phyloP scores from a whole-genome alignment of 1,284 basidiomycete genomes.

The Mycena citricolor region DNA sequence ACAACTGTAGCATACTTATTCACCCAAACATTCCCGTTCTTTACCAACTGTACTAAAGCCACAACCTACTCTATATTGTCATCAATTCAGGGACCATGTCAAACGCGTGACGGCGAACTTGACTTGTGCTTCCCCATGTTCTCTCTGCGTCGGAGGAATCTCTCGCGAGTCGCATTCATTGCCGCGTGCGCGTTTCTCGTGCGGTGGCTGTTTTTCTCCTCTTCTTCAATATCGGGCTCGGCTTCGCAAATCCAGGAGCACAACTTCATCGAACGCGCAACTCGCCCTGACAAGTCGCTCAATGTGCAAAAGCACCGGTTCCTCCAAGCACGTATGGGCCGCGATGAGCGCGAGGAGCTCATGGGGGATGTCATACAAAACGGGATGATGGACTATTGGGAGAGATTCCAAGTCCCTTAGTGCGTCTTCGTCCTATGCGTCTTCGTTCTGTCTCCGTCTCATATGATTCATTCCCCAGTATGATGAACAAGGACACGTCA shows the following conservation, averaged over 20 bases:
- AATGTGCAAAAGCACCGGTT: slow-evolving; percentile 88
- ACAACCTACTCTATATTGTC: too few relatives aligned
- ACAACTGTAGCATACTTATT: too few relatives aligned
- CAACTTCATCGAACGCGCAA: slow-evolving; percentile 84
- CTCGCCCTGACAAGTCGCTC: slow-evolving; percentile 77
- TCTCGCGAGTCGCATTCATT: slow-evolving; percentile 39
- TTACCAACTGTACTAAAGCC: too few relatives aligned
- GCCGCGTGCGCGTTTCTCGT: slow-evolving; percentile 34
- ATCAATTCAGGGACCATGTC: too few relatives aligned
- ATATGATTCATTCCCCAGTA: slow-evolving; percentile 44
- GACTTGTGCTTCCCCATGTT: too few relatives aligned
- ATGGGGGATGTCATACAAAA: slow-evolving; percentile 73
- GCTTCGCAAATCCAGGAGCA: slow-evolving; percentile 67
- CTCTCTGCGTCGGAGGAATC: slow-evolving; percentile 39
- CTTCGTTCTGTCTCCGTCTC: slow-evolving; percentile 3
- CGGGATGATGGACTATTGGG: slow-evolving; percentile 87
- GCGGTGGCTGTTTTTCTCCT: slow-evolving; percentile 46
- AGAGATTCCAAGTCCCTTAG: slow-evolving; percentile 87
- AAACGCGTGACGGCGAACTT: too few relatives aligned
- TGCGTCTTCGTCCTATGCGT: slow-evolving; percentile 38
- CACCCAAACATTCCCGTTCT: too few relatives aligned
- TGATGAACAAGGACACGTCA: slow-evolving; percentile 76
- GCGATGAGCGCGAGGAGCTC: slow-evolving; percentile 81
- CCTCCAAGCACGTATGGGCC: slow-evolving; percentile 80
- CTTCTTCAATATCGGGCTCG: slow-evolving; percentile 35